Base-by-base conservation (phyloP, 257 asterid genomes). In the Ilex aquifolium region DNA sequence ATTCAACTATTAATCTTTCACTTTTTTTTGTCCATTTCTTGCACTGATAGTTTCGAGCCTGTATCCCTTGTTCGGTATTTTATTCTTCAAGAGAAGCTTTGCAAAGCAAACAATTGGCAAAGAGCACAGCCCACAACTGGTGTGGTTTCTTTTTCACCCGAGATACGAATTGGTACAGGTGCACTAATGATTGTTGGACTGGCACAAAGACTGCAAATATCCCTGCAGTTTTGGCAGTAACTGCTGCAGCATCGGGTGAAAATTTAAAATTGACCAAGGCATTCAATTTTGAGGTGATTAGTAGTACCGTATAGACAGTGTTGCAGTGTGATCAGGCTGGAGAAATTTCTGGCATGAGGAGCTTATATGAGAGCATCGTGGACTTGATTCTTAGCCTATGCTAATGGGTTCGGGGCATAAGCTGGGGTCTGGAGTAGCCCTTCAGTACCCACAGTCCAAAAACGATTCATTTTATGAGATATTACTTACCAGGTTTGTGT, bases 171-270 rank as follows among this genome's bases (percentile, higher is more conserved):
- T 73, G 97, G 97, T 70, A 87, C 96, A 4, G 97, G 96, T 57
- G 90, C 87, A 81, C n/a, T n/a, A 87, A 80, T 84, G 99, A 93
- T 74, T 83, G 94, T 78, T 93, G 99, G 97, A 74, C 70, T 48
- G 97, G 99, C 66, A 87, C 84, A 32, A 85, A 81, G 76, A 85
- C 97, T 65, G 97, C 99, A 74, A 80, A 71, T 56, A 68, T 76
- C 64, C 85, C 82, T 44, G 80, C 82, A 58, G 96, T 93, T 64
- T 90, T 93, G 96, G 95, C 95, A 31, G 95, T 96, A 6, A 97
- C 99, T 52, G 97, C 95, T 60, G 99, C 97, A 32, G 99, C 99
- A 10, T 90, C 99, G 2, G 99, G 99, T 31, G 99, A 94, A 59
- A 87, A 93, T 69, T 74, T 93, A 73, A 90, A 93, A 71, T 75